Percentiles rank a stretch among this genome's conserved stretches.
phyloP scores from a whole-genome alignment of 2,329 filamentous ascomycete species.

The Claviceps pusilla region DNA sequence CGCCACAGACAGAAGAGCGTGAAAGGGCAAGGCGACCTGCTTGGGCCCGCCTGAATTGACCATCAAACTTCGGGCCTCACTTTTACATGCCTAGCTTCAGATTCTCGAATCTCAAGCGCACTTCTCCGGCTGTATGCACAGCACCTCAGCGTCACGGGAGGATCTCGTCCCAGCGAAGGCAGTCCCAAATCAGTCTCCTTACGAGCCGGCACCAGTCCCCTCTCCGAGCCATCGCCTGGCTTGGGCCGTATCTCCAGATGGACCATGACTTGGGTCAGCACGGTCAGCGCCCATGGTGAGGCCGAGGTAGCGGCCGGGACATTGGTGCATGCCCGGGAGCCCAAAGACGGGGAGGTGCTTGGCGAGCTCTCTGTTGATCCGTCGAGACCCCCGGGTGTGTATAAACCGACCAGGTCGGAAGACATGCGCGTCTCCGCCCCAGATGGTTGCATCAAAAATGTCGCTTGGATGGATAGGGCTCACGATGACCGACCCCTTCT shows the following conservation, averaged over 20 bases:
- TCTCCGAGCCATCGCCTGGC: not conserved
- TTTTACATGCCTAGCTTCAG: not conserved
- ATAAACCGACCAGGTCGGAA: not conserved
- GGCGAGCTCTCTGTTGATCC: not conserved
- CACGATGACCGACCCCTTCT: not conserved
- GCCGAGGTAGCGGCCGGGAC: not conserved
- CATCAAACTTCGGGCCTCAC: no score
- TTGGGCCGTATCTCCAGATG: not conserved
- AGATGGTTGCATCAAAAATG: not conserved
- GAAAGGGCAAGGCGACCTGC: no score
- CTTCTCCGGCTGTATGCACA: not conserved
- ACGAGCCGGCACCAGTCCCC: not conserved
- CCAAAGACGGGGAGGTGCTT: not conserved
- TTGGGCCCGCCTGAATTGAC: no score
- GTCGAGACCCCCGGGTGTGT: no score
- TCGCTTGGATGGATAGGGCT: not conserved
- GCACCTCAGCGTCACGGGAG: not conserved
- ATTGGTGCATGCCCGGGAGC: not conserved
- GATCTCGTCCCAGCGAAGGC: not conserved
- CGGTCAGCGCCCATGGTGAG: not conserved
- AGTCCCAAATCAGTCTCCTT: not conserved
- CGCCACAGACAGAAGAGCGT: no score
- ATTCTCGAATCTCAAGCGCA: not conserved
- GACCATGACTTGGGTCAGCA: not conserved
- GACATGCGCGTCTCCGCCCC: not conserved